Percentiles rank a stretch among this genome's conserved stretches.
Conservation (phyloP, 202 grass and related monocot genomes). For the Zizania palustris region DNA sequence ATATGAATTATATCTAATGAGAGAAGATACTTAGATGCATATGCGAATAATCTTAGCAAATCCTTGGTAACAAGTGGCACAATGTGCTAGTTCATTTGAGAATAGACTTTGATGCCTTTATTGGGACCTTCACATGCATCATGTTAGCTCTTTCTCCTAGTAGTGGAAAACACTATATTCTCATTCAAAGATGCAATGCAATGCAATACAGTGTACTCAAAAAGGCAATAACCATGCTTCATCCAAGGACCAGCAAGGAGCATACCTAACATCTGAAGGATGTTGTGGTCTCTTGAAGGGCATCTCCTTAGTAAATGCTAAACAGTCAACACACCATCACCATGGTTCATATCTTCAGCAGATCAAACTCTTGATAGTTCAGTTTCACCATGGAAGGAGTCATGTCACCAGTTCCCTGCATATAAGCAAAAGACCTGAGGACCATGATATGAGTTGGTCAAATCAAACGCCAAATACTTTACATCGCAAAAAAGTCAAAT, state of each 20-base stretch:
- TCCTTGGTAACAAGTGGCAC: slow-evolving; percentile 30
- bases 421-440: neutral
- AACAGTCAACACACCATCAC: neutral
- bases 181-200: slow-evolving; percentile 8
- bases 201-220: neutral
- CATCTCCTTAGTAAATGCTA: slow-evolving; percentile 7
- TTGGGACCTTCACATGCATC: neutral
- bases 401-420: neutral
- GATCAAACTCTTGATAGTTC: slow-evolving; percentile 16
- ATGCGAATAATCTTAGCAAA: slow-evolving; percentile 19
- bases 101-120: slow-evolving; percentile 12
- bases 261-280: slow-evolving; percentile 20
- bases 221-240: neutral
- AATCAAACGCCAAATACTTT: neutral
- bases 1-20: neutral
- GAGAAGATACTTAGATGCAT: slow-evolving; percentile 4
- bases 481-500: too few species aligned
- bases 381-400: slow-evolving; percentile 3
- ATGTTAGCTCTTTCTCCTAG: neutral
- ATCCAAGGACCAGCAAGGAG: slow-evolving; percentile 7
- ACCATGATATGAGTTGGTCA: neutral
- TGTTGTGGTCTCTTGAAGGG: slow-evolving; percentile 6
- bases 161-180: slow-evolving; percentile 21
- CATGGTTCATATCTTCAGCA: neutral
- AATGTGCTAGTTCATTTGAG: neutral